Base-by-base conservation (phyloP, 2,329 filamentous ascomycete species). In the Fusarium goolgardi region DNA sequence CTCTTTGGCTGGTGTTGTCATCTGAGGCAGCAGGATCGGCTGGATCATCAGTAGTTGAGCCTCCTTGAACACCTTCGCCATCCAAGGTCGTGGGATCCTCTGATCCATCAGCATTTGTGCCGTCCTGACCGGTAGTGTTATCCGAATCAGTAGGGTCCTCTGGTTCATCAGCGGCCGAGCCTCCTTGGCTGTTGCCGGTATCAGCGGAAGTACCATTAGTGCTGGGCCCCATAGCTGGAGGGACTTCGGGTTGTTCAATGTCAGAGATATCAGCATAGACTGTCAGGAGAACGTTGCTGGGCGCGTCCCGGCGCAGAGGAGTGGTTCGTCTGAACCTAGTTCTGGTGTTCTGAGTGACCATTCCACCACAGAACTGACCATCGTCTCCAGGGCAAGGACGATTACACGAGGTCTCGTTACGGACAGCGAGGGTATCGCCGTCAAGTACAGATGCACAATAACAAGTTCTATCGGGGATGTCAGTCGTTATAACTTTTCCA, bases 371-470 rank as follows among this genome's bases (percentile, higher is more conserved):
- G 59, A 78, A 75, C 63, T 83, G 68, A 4, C 32, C 29, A 0
- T 63, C 60, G 60, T 84, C 75, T 3, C 82, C 83, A 0, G 83
- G 81, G 59, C 83, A 85, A 0, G 74, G 71, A 3, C 69, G 67
- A 53, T 80, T 67, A 65, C 83, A 84, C 13, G 41, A 57, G 5
- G 39, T 59, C 15, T 63, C 43, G 21, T 63, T 51, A 6, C 63
- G 51, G 2, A 79, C 65, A 15, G 81, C 78, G 15, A 69, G 75
- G n/a, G 82, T 81, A 44, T 78, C 76, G 6, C 74, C 73, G 37
- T 81, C 80, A 20, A 85, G 75, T 3, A 53, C 59, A 15, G 79
- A 74, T 34, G 82, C 81, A 58, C 84, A 86, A 74, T 82, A 84
- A 70, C 83, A 85, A 23, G 74, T 74, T 13, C 75, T 80, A 29